Conservation (phyloP, 805 yeast species). For the Yamadazyma akitaensis region DNA sequence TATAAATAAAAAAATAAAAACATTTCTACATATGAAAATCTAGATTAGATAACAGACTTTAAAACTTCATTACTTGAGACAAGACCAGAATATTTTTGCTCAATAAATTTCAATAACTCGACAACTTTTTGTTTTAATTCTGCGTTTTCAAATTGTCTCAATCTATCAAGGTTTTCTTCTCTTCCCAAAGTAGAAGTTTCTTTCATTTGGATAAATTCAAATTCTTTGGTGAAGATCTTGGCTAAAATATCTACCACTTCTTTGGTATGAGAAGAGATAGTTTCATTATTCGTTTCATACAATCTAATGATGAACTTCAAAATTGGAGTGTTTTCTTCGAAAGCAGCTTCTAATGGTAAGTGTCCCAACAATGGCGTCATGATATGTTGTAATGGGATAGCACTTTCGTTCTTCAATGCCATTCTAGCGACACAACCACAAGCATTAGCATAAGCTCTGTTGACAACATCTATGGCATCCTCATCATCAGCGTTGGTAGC, state of each 20-base stretch:
- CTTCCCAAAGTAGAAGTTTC: constrained; percentile 79
- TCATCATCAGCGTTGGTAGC: constrained; percentile 49
- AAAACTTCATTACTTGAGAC: constrained; percentile 52
- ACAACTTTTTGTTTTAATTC: constrained; percentile 64
- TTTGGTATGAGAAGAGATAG: constrained; percentile 55
- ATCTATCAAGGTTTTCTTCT: constrained; percentile 74
- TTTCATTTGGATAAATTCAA: constrained; percentile 65
- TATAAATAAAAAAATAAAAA: background rate
- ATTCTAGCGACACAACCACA: constrained; percentile 96
- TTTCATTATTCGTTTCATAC: constrained; percentile 59
- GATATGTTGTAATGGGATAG: constrained; percentile 70
- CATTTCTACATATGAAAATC: background rate
- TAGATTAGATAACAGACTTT: constrained; percentile 35
- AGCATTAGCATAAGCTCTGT: constrained; percentile 88
- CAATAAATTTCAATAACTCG: constrained; percentile 69
- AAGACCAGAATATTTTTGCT: constrained; percentile 59
- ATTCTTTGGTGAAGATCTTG: constrained; percentile 68
- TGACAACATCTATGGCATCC: constrained; percentile 72
- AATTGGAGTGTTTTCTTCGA: constrained; percentile 90
- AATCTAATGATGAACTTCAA: constrained; percentile 72
- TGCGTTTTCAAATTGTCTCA: constrained; percentile 72
- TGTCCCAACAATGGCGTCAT: constrained; percentile 74
- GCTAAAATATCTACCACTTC: constrained; percentile 66
- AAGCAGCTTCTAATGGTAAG: constrained; percentile 83
- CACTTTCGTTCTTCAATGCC: constrained; percentile 65